These are phyloP conservation scores for Penicillium bovifimosum DNA, from an alignment of 495 filamentous ascomycete species.

Conservation along the genomic window DNA sequence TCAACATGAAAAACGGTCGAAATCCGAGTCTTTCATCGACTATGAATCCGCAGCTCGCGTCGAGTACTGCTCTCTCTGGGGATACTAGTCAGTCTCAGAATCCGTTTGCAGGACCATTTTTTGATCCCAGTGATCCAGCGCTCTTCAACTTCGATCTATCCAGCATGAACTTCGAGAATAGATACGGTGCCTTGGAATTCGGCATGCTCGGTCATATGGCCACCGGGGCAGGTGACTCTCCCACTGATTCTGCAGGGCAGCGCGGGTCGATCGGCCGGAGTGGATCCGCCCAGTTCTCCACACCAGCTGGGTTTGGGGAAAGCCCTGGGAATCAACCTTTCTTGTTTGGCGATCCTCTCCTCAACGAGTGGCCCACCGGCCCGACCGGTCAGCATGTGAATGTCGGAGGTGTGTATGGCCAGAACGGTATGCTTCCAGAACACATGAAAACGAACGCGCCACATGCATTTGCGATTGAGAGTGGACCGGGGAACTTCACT, in stretches of 20 bases:
- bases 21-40: slow-evolving; percentile 34
- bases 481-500: slow-evolving; percentile 55
- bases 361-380: slow-evolving; percentile 43
- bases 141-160: slow-evolving; percentile 92
- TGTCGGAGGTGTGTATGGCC: slow-evolving; percentile 39
- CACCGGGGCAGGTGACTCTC: slow-evolving; percentile 73
- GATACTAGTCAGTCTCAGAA: slow-evolving; percentile 34
- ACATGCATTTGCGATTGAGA: slow-evolving; percentile 68
- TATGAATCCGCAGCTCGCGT: slow-evolving; percentile 32
- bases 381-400: slow-evolving; percentile 39
- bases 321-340: slow-evolving; percentile 44
- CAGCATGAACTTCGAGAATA: slow-evolving; percentile 90
- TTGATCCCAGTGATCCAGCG: slow-evolving; percentile 85
- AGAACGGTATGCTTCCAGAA: slow-evolving; percentile 35
- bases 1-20: slow-evolving; percentile 46
- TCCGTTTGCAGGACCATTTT: slow-evolving; percentile 55
- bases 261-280: slow-evolving; percentile 45
- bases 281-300: slow-evolving; percentile 44
- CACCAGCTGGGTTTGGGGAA: slow-evolving; percentile 38
- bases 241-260: slow-evolving; percentile 55
- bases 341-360: slow-evolving; percentile 44
- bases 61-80: slow-evolving; percentile 31
- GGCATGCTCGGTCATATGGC: slow-evolving; percentile 93
- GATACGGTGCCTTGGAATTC: slow-evolving; percentile 90
- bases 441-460: slow-evolving; percentile 49